Conservation (phyloP, 2,329 filamentous ascomycete species). For the Microcyclosporella mali region DNA sequence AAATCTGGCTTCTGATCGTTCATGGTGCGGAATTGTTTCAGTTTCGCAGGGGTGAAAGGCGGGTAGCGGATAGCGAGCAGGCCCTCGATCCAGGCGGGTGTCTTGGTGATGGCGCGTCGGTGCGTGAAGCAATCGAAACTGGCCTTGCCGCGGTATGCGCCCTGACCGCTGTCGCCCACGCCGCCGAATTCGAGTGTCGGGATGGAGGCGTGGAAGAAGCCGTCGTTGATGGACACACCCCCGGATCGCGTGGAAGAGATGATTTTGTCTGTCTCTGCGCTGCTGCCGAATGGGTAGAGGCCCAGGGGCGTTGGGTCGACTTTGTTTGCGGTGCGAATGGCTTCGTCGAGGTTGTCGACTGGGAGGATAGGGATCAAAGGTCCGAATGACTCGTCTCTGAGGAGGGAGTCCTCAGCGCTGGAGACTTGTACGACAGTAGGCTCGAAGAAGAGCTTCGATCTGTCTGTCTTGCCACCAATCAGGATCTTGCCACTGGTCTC, state of each 20-base stretch:
- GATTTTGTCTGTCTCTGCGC: constrained; percentile 65
- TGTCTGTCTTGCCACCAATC: constrained; percentile 77
- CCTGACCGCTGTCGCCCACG: constrained; percentile 70
- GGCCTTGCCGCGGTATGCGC: constrained; percentile 71
- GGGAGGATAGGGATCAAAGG: constrained; percentile 82
- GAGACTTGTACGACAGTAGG: constrained; percentile 86
- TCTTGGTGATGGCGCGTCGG: constrained; percentile 53
- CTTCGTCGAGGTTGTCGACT: constrained; percentile 73
- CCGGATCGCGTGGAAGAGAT: constrained; percentile 46
- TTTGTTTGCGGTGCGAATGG: constrained; percentile 72
- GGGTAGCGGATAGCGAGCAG: constrained; percentile 63
- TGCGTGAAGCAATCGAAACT: constrained; percentile 65
- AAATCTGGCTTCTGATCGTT: constrained; percentile 53
- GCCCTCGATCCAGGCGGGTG: constrained; percentile 61
- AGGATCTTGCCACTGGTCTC: constrained; percentile 75
- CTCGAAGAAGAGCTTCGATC: constrained; percentile 75
- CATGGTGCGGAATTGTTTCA: constrained; percentile 46
- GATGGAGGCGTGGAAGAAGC: constrained; percentile 65
- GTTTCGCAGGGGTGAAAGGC: constrained; percentile 51
- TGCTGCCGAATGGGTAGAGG: constrained; percentile 78
- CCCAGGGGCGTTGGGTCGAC: constrained; percentile 79
- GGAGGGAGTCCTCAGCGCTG: constrained; percentile 66
- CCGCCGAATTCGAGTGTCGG: constrained; percentile 73
- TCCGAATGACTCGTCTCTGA: constrained; percentile 82
- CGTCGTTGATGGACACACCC: constrained; percentile 48